These are phyloP conservation scores for Tothia fuscella DNA, from an alignment of 2,329 filamentous ascomycete genomes.

Conservation along the genomic window DNA sequence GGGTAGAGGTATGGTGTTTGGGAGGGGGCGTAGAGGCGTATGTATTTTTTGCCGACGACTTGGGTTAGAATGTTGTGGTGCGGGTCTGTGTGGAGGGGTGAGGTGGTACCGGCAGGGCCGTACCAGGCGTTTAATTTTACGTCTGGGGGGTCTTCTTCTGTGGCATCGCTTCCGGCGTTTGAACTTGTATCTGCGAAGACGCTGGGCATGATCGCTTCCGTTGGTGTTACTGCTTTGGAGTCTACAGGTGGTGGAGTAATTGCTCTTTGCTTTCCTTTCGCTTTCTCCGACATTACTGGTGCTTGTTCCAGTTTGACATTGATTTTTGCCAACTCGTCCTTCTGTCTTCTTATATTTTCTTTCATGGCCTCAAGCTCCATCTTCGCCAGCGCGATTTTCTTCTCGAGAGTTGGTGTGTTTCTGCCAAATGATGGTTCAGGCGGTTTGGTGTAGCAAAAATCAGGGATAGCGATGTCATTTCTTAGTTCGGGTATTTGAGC, in stretches of 20 bases:
- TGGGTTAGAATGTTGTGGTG: conserved; percentile 90
- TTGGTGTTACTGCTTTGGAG: conserved; percentile 11
- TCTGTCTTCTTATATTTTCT: too few species aligned
- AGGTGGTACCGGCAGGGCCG: conserved; percentile 76
- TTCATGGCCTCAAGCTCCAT: too few species aligned
- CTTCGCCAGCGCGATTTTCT: too few species aligned
- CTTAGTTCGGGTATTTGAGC: conserved; percentile 66
- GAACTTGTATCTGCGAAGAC: too few species aligned
- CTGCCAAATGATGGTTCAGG: conserved; percentile 36
- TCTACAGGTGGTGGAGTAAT: too few species aligned
- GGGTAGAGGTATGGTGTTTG: conserved; percentile 46
- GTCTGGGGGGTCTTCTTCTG: conserved; percentile 2
- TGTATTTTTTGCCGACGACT: conserved; percentile 80
- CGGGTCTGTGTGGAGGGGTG: conserved; percentile 83
- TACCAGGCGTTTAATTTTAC: conserved; percentile 73
- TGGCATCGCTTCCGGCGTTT: too few species aligned
- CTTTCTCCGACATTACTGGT: too few species aligned
- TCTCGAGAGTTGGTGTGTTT: conserved; percentile 2
- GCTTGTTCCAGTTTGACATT: too few species aligned
- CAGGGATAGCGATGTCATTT: conserved; percentile 66
- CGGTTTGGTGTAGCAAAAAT: conserved; percentile 68
- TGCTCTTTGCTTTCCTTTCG: too few species aligned
- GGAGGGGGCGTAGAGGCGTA: conserved; percentile 70
- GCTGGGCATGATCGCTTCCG: not conserved
- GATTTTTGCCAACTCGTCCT: too few species aligned